Percentiles rank a stretch among this genome's conserved stretches.
Conservation (phyloP, 306 rosid species). For the Cicer pinnatifidum region DNA sequence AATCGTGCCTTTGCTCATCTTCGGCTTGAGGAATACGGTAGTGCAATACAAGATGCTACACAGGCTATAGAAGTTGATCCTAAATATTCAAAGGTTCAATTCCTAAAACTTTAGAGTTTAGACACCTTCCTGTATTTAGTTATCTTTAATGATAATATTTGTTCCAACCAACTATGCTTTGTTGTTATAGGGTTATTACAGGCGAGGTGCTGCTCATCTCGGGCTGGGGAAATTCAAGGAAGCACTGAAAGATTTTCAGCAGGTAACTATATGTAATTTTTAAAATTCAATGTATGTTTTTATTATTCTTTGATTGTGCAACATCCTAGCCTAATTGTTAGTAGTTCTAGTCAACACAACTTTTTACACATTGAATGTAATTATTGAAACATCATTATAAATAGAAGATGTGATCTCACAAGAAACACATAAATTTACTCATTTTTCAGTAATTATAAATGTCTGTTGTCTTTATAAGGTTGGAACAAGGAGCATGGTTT, state of each 20-base stretch:
- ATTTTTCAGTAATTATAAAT: neutral
- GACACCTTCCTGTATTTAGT: conserved; percentile 27
- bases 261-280: conserved; percentile 54
- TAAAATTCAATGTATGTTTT: too few relatives aligned
- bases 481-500: conserved; percentile 1
- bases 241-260: conserved; percentile 94
- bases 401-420: too few relatives aligned
- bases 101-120: conserved; percentile 23
- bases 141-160: conserved; percentile 21
- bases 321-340: too few relatives aligned
- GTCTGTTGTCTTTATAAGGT: conserved; percentile 5
- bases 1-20: conserved; percentile 96
- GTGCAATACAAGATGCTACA: conserved; percentile 95
- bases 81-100: conserved; percentile 80
- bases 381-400: too few relatives aligned
- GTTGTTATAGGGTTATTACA: conserved; percentile 80
- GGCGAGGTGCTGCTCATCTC: conserved; percentile 94
- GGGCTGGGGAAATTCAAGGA: conserved; percentile 96
- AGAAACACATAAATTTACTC: too few relatives aligned
- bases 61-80: conserved; percentile 89
- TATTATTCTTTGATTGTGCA: too few relatives aligned
- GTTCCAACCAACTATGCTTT: conserved; percentile 51
- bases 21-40: conserved; percentile 93
- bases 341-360: too few relatives aligned
- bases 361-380: too few relatives aligned